Evolutionary conservation across 768 basidiomycete genomes (phyloP).

Genomic region (Naematelia aurantialba): DNA sequence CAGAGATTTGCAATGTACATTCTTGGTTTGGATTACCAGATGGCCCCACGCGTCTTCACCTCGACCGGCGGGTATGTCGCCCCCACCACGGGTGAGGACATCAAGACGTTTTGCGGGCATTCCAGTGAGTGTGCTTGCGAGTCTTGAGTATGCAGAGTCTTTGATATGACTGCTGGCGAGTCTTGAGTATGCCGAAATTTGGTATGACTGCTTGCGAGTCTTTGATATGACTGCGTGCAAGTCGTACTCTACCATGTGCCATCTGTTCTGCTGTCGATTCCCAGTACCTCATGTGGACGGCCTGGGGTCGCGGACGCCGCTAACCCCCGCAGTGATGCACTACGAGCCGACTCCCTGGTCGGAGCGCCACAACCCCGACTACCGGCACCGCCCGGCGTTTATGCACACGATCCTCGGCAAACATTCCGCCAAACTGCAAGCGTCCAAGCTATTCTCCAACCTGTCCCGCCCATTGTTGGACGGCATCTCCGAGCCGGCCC

Average conservation of each 20-base stretch:
- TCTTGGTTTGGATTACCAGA: background rate
- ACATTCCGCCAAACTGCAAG: background rate
- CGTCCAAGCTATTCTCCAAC: background rate
- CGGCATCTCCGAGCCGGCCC: background rate
- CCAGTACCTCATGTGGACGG: no score
- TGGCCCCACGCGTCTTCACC: background rate
- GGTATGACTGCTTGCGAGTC: no score
- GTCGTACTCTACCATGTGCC: no score
- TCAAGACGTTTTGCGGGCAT: background rate
- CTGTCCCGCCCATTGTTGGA: background rate
- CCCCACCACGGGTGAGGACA: background rate
- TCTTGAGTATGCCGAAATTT: no score
- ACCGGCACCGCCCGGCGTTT: background rate
- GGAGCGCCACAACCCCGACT: background rate
- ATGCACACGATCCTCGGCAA: background rate
- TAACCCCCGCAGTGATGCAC: constrained; percentile 1
- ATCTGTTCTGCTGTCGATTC: no score
- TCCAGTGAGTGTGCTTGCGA: background rate
- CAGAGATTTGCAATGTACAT: background rate
- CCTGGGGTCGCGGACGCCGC: no score
- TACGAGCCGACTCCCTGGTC: background rate
- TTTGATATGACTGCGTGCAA: no score
- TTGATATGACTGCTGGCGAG: no score
- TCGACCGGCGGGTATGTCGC: background rate
- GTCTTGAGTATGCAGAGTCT: background rate